Evolutionary conservation across 2,329 filamentous ascomycete genomes (phyloP).

Genomic region (Aquanectria penicillioides): DNA sequence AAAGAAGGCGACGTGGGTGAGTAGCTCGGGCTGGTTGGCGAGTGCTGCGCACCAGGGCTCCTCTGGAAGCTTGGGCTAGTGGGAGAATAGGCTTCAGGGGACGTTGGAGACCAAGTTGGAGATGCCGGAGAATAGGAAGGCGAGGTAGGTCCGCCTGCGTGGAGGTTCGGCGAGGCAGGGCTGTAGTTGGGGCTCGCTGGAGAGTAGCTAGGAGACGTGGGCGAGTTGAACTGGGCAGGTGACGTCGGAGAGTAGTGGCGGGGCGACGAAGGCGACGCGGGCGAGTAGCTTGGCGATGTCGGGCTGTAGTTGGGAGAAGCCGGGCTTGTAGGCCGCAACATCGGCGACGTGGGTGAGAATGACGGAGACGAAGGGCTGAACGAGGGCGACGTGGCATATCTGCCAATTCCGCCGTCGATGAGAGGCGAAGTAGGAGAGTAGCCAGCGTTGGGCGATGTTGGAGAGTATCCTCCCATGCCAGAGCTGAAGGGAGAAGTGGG

Average conservation of each 20-base stretch:
- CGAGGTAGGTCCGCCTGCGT: slow-evolving; percentile 57
- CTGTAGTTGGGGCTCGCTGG: slow-evolving; percentile 78
- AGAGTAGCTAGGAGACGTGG: slow-evolving; percentile 78
- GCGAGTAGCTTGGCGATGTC: slow-evolving; percentile 73
- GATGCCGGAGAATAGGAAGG: slow-evolving; percentile 76
- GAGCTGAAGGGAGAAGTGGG: slow-evolving; percentile 71
- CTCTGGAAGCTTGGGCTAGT: slow-evolving; percentile 70
- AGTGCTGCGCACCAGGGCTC: slow-evolving; percentile 63
- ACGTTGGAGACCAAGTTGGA: slow-evolving; percentile 82
- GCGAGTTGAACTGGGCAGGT: slow-evolving; percentile 77
- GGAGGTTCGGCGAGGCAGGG: slow-evolving; percentile 70
- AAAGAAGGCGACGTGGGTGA: slow-evolving; percentile 69
- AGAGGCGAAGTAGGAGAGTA: slow-evolving; percentile 83
- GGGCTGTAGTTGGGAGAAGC: slow-evolving; percentile 72
- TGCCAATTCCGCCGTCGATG: slow-evolving; percentile 62
- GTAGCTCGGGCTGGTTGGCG: slow-evolving; percentile 76
- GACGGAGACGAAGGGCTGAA: slow-evolving; percentile 73
- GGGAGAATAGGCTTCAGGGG: slow-evolving; percentile 70
- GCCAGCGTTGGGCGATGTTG: slow-evolving; percentile 76
- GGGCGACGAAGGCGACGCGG: slow-evolving; percentile 66
- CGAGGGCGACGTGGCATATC: slow-evolving; percentile 68
- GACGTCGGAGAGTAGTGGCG: slow-evolving; percentile 75
- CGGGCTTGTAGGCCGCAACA: slow-evolving; percentile 64
- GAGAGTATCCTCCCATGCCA: slow-evolving; percentile 73
- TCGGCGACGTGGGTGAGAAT: slow-evolving; percentile 71